Base-by-base conservation (phyloP, 352 stramenopile genomes). In the Blastocystis sp. region DNA sequence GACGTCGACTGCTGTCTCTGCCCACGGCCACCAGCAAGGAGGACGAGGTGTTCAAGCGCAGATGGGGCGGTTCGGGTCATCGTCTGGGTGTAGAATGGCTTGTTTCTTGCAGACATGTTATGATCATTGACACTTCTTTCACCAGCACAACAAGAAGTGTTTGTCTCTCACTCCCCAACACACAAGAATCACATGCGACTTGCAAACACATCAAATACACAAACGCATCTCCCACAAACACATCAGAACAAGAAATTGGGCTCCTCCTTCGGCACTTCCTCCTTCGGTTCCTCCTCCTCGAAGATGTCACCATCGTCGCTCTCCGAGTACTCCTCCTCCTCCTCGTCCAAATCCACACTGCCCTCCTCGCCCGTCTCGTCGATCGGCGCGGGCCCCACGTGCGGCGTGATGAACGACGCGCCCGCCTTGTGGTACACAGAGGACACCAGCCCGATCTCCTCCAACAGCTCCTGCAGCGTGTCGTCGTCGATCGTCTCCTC, bases 371-470 rank as follows among this genome's bases (percentile, higher is more conserved):
- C 69, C 19, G 42, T 79, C 69, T 79, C 69, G 4, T 91, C 91
- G 3, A 92, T 89, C 65, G 80, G 61, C 28, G 84, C 90, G 63
- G 91, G 89, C 19, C 90, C 90, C n/a, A 61, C 59, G 6, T 89
- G 89, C 63, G 92, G 90, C 11, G 93, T 92, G 24, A 96, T 93
- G 91, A 97, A 97, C 0, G 93, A 91, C 84, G 95, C 93, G 11
- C 93, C 92, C 28, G 93, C 94, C 90, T 99, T 98, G 93, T 99
- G 97, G 91, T 99, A 99, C 60, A 99, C 96, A 89, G 93, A 97
- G 3, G 94, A 93, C 24, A 99, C 93, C 19, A 96, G 98, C 61
- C 95, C 97, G 90, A 99, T 98, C 91, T 98, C 96, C 68, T 92
- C 93, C 78, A 98, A 96, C 43, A 98, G 90, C 60, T 97, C 92